Evolutionary conservation across 2,329 filamentous ascomycete species (phyloP).

Genomic region (Dactylellina sp.): DNA sequence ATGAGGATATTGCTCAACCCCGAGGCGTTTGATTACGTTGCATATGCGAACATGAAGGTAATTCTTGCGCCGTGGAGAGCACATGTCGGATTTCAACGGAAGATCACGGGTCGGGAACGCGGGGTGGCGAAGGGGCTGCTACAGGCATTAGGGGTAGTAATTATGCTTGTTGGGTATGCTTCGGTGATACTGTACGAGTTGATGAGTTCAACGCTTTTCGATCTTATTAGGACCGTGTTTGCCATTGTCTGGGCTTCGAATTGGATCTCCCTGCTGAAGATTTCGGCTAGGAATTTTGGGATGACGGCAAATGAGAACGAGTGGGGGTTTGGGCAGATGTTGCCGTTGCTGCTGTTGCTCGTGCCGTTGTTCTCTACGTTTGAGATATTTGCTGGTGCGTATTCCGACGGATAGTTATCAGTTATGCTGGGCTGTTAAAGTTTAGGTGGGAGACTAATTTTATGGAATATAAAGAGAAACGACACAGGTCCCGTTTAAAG

Average conservation of each 20-base stretch:
- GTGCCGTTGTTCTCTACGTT: neutral
- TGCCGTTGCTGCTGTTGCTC: constrained; percentile 14
- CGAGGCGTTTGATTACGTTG: neutral
- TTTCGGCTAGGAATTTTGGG: neutral
- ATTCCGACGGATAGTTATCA: too few relatives aligned
- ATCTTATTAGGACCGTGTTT: constrained; percentile 1
- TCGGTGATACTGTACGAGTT: neutral
- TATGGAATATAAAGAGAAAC: constrained; percentile 3
- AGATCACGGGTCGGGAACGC: neutral
- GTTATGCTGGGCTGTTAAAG: neutral
- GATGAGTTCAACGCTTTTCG: neutral
- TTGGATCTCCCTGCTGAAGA: neutral
- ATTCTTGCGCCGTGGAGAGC: constrained; percentile 13
- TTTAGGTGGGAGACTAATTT: neutral
- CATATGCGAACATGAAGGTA: neutral
- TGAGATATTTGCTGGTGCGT: constrained; percentile 15
- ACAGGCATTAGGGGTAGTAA: neutral
- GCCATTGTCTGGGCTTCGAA: neutral
- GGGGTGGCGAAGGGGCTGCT: neutral
- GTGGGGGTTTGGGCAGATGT: constrained; percentile 15
- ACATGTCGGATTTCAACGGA: neutral
- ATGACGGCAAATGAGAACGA: constrained; percentile 3
- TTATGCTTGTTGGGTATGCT: constrained; percentile 5
- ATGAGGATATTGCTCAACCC: constrained; percentile 8
- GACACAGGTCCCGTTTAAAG: neutral